Evolutionary conservation across 352 stramenopile species (phyloP), one percentile per base, ranked within the genome.

Genomic region (Globisporangium nunn): DNA sequence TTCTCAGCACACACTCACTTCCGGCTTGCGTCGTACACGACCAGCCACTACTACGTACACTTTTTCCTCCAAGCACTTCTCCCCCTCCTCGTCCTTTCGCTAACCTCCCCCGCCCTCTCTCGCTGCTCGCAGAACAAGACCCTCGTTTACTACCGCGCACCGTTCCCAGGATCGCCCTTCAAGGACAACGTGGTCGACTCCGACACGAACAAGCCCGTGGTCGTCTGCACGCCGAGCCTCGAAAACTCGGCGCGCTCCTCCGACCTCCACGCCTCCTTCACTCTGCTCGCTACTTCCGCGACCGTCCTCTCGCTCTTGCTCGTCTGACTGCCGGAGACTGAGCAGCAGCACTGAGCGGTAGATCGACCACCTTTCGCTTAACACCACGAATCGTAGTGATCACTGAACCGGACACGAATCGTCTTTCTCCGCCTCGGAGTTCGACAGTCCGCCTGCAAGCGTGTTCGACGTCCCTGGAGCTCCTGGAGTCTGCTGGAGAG

Each of bases 181-280:
- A 77, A 76, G 50, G 74, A 85, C 63, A 90, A 93, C 51, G 67
- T 56, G 7, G 81, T 90, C 11, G 72, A 91, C 53, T 58, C 75
- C 5, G 70, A 91, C 53, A 88, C 75, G 31, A 75, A 79, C 63
- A 84, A 91, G 41, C 76, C 82, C 6, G 23, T 93, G 4, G 65
- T 85, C 14, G 81, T 94, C 8, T 95, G 85, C 62, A 95, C 85
- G 15, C 84, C 85, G 6, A 92, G 80, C 49, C 75, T 95, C 35
- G 75, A 89, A 61, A 91, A 94, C 52, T 48, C 39, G 4, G 72
- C 58, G 6, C 51, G 28, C 15, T 15, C 14, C n/a, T 17, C 17
- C 8, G 29, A n/a, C 35, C 18, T 4, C n/a, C 17, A 30, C 35
- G n/a, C 41, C 10, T 41, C 31, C 2, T 49, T 61, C 28, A 11